Conservation (phyloP, 2,329 filamentous ascomycete genomes). For the Teratosphaeriaceae sp. region DNA sequence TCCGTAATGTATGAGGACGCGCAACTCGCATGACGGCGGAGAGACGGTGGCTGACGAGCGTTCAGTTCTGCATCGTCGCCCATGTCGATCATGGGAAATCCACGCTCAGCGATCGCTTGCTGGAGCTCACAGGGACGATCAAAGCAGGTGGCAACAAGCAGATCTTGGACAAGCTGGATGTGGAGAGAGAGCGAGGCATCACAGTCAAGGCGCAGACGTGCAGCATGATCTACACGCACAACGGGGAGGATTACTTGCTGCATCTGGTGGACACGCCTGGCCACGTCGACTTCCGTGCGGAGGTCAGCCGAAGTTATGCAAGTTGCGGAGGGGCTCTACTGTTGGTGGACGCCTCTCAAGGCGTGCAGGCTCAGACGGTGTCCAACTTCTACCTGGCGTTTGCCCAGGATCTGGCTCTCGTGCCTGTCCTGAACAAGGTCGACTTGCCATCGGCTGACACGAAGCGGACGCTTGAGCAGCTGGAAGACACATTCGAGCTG, state of each 20-base stretch:
- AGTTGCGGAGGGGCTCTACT: slow-evolving; percentile 90
- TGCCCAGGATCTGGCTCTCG: slow-evolving; percentile 74
- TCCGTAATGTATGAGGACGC: slow-evolving; percentile 53
- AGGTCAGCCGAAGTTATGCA: slow-evolving; percentile 92
- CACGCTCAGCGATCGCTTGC: slow-evolving; percentile 83
- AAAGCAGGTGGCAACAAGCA: slow-evolving; percentile 82
- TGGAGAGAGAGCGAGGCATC: slow-evolving; percentile 91
- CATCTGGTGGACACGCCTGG: slow-evolving; percentile 96
- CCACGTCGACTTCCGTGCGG: slow-evolving; percentile 94
- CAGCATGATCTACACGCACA: slow-evolving; percentile 89
- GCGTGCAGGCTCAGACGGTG: slow-evolving; percentile 94
- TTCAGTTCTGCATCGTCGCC: slow-evolving; percentile 84
- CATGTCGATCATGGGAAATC: slow-evolving; percentile 99
- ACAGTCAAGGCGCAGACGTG: slow-evolving; percentile 99
- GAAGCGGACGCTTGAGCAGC: slow-evolving; percentile 77
- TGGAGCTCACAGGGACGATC: slow-evolving; percentile 94
- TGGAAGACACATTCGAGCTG: slow-evolving; percentile 80
- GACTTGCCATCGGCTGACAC: slow-evolving; percentile 86
- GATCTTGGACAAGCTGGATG: slow-evolving; percentile 93
- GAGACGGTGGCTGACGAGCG: not conserved
- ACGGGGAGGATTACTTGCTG: slow-evolving; percentile 81
- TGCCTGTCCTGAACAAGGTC: slow-evolving; percentile 96
- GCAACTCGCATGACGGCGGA: not conserved
- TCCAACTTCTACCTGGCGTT: slow-evolving; percentile 99
- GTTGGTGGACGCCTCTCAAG: slow-evolving; percentile 92